Percentiles rank a stretch among this genome's conserved stretches.
Conservation (phyloP, 805 yeast genomes). For the Yamadazyma ubonensis region DNA sequence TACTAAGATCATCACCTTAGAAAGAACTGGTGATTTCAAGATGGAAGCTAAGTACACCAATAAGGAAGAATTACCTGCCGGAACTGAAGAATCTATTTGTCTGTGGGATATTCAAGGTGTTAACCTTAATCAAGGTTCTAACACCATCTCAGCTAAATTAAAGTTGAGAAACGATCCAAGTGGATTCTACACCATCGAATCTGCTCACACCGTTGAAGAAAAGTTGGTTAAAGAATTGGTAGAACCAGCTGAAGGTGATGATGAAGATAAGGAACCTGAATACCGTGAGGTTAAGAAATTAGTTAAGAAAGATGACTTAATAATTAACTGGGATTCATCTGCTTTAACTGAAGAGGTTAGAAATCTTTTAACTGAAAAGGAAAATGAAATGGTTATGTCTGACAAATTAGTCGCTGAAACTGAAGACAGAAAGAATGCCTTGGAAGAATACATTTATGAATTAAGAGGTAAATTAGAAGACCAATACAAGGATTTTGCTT, state of each 20-base stretch:
- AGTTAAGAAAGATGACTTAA: conserved; percentile 84
- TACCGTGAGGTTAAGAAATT: conserved; percentile 88
- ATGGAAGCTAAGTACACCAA: conserved; percentile 84
- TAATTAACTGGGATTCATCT: conserved; percentile 59
- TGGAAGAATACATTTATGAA: conserved; percentile 97
- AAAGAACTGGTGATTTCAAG: conserved; percentile 85
- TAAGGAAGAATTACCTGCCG: conserved; percentile 68
- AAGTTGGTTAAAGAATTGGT: conserved; percentile 84
- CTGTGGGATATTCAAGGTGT: conserved; percentile 88
- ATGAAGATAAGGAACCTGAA: conserved; percentile 75
- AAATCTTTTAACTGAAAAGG: conserved; percentile 71
- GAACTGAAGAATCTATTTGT: conserved; percentile 66
- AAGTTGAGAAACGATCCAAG: conserved; percentile 97
- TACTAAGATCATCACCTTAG: conserved; percentile 91
- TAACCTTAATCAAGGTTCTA: conserved; percentile 71
- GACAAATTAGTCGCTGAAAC: conserved; percentile 98
- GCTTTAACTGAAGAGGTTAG: conserved; percentile 57
- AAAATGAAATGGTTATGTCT: conserved; percentile 77
- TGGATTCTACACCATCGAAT: conserved; percentile 90
- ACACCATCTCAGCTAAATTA: conserved; percentile 79
- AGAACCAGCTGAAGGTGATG: conserved; percentile 49
- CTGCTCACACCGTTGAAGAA: conserved; percentile 94
- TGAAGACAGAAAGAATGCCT: conserved; percentile 96
- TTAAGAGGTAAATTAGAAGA: conserved; percentile 96
- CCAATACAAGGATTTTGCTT: conserved; percentile 81